Base-by-base conservation (phyloP, 2,329 filamentous ascomycete species). In the Sporothrix protearum region DNA sequence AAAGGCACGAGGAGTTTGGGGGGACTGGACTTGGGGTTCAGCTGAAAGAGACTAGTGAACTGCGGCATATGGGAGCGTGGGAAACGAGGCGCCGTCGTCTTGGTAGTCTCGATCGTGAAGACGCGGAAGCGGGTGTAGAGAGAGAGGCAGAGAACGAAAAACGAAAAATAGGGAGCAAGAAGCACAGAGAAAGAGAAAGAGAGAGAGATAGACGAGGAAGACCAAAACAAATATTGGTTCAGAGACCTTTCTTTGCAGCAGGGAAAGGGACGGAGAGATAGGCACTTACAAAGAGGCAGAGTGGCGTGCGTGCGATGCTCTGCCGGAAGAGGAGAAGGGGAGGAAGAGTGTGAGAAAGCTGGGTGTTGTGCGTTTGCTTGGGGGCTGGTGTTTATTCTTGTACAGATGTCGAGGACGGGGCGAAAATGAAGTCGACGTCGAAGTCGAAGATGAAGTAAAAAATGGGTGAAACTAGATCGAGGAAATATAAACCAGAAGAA, bases 11-110 rank as follows among this genome's bases (percentile, higher is more conserved):
- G 49, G 22, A 28, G 22, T 22, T 53, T 53, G 49, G n/a, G 49
- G n/a, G 49, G 49, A 53, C 22, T 53, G n/a, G 45, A 68, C 42
- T 36, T 67, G 25, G 63, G 45, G 45, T 55, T 68, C 66, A 68
- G 66, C 66, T 68, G 49, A 68, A n/a, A 30, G 64, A 67, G 39
- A 45, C 64, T 36, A 57, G 49, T 33, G 66, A 45, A 33, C 9
- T 55, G 64, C 64, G 30, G 66, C 30, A 69, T 16, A 39, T 28
- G n/a, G 19, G 45, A n/a, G 47, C 9, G 47, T 25, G 28, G 47
- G 14, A 10, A 28, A 12, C 55, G 66, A 42, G 42, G n/a, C n/a
- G 67, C n/a, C 30, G 66, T 55, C 49, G 49, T 12, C 47, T 68
- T 68, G 66, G 22, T 25, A n/a, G 49, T 45, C 12, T 61, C 55